Percentiles rank a stretch among this genome's conserved stretches.
These are phyloP conservation scores for Phytophthora tentaculata DNA, from an alignment of 352 stramenopile genomes.

Conservation along the genomic window DNA sequence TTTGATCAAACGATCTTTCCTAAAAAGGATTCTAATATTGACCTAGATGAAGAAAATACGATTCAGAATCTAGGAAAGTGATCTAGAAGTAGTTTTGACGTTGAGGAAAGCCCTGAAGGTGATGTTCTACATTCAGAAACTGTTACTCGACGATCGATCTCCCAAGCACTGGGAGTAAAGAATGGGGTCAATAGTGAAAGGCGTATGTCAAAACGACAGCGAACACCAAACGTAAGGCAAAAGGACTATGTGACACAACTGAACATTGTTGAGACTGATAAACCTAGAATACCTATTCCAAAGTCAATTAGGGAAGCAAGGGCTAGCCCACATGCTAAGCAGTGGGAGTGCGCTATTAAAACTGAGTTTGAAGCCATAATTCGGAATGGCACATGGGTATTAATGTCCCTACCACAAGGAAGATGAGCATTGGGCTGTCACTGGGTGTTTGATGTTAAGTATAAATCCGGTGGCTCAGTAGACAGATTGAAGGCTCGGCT, in stretches of 20 bases:
- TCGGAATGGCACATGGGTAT: slow-evolving; percentile 2
- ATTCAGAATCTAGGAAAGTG: slow-evolving; percentile 3
- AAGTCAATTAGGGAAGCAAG: slow-evolving; percentile 12
- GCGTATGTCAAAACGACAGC: background rate
- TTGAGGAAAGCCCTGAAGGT: background rate
- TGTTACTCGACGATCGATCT: background rate
- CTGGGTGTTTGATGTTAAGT: slow-evolving; percentile 1
- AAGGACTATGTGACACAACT: background rate
- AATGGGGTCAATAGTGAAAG: background rate
- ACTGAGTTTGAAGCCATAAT: slow-evolving; percentile 6
- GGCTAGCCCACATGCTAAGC: slow-evolving; percentile 2
- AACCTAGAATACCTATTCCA: background rate
- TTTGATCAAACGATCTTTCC: no score
- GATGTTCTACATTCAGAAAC: background rate
- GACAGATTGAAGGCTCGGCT: no score
- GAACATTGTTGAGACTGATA: background rate
- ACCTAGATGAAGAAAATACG: background rate
- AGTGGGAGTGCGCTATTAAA: slow-evolving; percentile 12
- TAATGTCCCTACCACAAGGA: background rate
- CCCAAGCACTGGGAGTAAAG: background rate
- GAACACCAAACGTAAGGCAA: slow-evolving; percentile 1
- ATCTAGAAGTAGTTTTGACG: background rate
- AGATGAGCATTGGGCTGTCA: background rate
- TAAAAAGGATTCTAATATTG: background rate
- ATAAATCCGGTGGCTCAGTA: no score